A percentile compares a stretch with the other conserved stretches of the same genome.
phyloP scores from a whole-genome alignment of 345 rosid genomes.

The Camelina hispida region DNA sequence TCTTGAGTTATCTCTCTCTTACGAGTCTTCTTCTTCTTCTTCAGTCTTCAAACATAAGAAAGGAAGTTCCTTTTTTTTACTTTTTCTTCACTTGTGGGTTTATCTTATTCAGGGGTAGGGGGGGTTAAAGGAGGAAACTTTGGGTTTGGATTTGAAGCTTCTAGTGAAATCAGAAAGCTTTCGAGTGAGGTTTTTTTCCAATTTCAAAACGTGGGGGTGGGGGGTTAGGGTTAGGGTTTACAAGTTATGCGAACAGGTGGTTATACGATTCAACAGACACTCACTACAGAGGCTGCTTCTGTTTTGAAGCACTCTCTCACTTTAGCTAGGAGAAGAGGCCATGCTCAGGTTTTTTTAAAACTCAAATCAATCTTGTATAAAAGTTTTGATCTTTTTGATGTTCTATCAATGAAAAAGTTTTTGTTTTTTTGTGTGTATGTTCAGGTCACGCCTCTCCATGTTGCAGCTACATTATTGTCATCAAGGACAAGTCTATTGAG shows the following conservation, averaged over 20 bases:
- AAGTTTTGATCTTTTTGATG: slow-evolving; percentile 22
- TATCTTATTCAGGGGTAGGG: slow-evolving; percentile 27
- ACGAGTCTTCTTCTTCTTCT: slow-evolving; percentile 34
- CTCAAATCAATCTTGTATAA: no score
- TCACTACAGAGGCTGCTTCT: slow-evolving; percentile 96
- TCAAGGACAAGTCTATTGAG: slow-evolving; percentile 60
- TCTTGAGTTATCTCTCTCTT: slow-evolving; percentile 8
- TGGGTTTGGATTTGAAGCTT: slow-evolving; percentile 12
- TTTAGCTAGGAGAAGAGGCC: slow-evolving; percentile 93
- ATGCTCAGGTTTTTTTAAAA: slow-evolving; percentile 84
- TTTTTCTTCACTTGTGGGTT: slow-evolving; percentile 17
- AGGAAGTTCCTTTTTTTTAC: slow-evolving; percentile 35
- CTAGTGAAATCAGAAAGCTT: slow-evolving; percentile 29
- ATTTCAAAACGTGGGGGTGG: slow-evolving; percentile 41
- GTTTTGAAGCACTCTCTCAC: slow-evolving; percentile 91
- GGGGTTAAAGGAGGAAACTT: slow-evolving; percentile 34
- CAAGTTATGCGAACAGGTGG: slow-evolving; percentile 98
- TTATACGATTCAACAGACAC: slow-evolving; percentile 95
- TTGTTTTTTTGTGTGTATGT: neutral
- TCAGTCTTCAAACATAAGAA: slow-evolving; percentile 43
- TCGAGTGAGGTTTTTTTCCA: slow-evolving; percentile 24
- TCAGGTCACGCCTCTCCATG: slow-evolving; percentile 85
- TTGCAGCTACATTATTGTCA: slow-evolving; percentile 71
- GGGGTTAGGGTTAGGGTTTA: slow-evolving; percentile 68
- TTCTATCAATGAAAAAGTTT: slow-evolving; percentile 18